Evolutionary conservation across 2,329 filamentous ascomycete species (phyloP), one percentile per base, ranked within the genome.

Genomic region (Neodidymelliopsis sp.): DNA sequence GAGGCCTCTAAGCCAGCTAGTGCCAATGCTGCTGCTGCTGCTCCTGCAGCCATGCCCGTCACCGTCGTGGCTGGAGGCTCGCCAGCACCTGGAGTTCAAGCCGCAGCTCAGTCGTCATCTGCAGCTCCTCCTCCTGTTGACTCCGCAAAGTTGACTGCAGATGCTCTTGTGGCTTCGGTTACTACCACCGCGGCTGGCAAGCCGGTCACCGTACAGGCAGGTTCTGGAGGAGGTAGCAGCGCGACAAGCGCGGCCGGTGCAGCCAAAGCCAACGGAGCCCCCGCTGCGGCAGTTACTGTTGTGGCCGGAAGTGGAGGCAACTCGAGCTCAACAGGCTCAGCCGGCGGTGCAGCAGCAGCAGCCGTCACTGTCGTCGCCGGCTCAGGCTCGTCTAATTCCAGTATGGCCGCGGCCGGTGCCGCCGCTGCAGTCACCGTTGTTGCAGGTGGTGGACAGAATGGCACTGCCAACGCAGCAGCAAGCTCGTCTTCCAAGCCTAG

Each of bases 361-460:
- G 44, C 45, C 15, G 54, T 63, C 1, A 65, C 60, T 15, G 62
- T 67, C 27, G 13, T 65, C 11, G 63, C 60, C 25, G 60, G 59
- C 12, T 41, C 38, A 22, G 53, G 42, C 31, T 50, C 44, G 5
- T 47, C 52, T 1, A 33, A 25, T 15, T 37, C 43, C 30, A 39
- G 12, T 22, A 27, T 23, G 15, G 34, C 56, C 23, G 53, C 59
- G 23, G 34, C 44, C 40, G 49, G 23, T 16, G 44, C 44, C 4
- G 34, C 23, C 6, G 23, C 25, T 19, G 46, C 56, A n/a, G 56
- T 66, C 7, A 57, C 53, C 8, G 60, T 66, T 2, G 53, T 59
- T 4, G 66, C 67, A n/a, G 51, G 35, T 41, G 60, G 58, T 45
- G 64, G 37, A 30, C 27, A 54, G 6, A 47, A 49, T 7, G 24